Base-by-base conservation (phyloP, 2,329 filamentous ascomycete species). In the Aspergillus viridinutans region DNA sequence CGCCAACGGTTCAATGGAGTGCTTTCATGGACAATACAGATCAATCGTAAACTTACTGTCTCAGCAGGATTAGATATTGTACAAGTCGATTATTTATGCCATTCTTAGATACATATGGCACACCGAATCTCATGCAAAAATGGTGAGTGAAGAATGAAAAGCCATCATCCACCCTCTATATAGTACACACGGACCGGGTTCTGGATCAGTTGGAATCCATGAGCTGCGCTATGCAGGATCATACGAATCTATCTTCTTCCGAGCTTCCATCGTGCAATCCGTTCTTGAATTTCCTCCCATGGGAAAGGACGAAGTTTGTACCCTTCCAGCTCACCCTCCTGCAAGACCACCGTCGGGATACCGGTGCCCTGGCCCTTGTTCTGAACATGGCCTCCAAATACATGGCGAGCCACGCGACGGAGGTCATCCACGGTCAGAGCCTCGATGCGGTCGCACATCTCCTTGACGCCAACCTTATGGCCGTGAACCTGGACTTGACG, bases 401-500 rank as follows among this genome's bases (percentile, higher is more conserved):
- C 87, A 64, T 85, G 79, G 64, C 80, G 81, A 4, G 94, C 94
- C 3, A 97, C 93, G 50, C 91, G 82, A 32, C 90, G 82, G 62
- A 99, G 78, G 72, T 99, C 94, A 9, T 83, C 68, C 0, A 96
- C 85, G 0, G 89, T 95, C 56, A 99, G 79, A 5, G 80, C 81
- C 69, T 96, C 90, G 64, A 99, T 99, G 70, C 87, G 86, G 52
- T 79, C 80, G 70, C 93, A 96, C 93, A 99, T 97, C 71, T 97
- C 92, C 63, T 85, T 85, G 7, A 97, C 92, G 1, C 93, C 89
- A 6, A 97, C 85, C 78, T 97, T 96, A 64, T 86, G 85, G 23
- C 93, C 94, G 71, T 97, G 92, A n/a, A 97, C 90, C 79, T 97
- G 94, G 10, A 99, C 91, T 73, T 97, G 93, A 61, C 94, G 81